Base-by-base conservation (phyloP, 2,329 filamentous ascomycete genomes). In the Cytospora piceae region DNA sequence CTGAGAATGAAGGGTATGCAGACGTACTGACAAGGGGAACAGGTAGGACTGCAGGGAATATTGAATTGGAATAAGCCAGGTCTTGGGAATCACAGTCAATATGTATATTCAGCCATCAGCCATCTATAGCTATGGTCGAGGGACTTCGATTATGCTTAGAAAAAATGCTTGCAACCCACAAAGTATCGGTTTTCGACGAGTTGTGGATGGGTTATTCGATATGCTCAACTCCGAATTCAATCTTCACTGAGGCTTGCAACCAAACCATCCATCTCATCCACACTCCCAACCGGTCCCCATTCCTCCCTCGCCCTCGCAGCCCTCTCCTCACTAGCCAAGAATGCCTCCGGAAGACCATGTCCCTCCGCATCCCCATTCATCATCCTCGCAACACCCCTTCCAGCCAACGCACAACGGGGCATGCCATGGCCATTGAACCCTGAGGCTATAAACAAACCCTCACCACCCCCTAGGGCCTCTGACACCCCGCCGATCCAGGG, bases 381-480 rank as follows among this genome's bases (percentile, higher is more conserved):
- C 80, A 90, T 83, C 56, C 84, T 77, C 12, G 86, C 89, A 15
- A 86, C 84, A 1, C 86, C 86, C 66, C 87, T 85, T 2, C 84
- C 91, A 70, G 85, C 87, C 51, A 92, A 77, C 68, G 88, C 87
- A 20, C 89, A 87, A 70, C 89, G 87, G 24, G 90, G 90, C 90
- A 93, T 93, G 0, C 91, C 91, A 74, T 94, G 91, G 0, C 88
- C 89, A 6, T 88, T 90, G 72, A 90, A 92, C 3, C 88, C 90
- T 3, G 83, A 89, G 67, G 83, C 84, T 15, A 92, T 69, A 79
- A 82, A 92, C 62, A 92, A 69, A 0, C 88, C 87, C 3, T 81
- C 74, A 22, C 76, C 79, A n/a, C 82, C 86, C 6, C 83, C 77
- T 29, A 83, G 69, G 7, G 74, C 71, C 42, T 76, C 77, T 0